Conservation (phyloP, 1,284 basidiomycete genomes). For the Caloboletus firmus region DNA sequence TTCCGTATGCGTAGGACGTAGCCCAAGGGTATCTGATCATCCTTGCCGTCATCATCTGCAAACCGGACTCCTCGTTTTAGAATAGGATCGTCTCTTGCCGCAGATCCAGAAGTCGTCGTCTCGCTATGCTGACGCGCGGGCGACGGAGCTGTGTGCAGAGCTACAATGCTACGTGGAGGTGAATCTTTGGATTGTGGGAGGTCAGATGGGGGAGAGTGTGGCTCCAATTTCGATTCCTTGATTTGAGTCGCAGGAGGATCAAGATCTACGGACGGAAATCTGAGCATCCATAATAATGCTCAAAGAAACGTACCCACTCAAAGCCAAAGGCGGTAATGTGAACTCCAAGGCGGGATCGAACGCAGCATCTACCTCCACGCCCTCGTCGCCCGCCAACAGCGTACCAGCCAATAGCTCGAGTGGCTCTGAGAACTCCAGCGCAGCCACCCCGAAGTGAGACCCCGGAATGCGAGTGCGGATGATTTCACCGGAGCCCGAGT, state of each 20-base stretch:
- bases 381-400: constrained; percentile 19
- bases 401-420: constrained; percentile 60
- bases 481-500: constrained; percentile 40
- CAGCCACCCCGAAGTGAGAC: constrained; percentile 61
- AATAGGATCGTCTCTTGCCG: constrained; percentile 17
- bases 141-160: neutral
- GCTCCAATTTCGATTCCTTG: constrained; percentile 2
- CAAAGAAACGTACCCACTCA: constrained; percentile 17
- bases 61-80: constrained; percentile 68
- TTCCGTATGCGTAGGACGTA: constrained; percentile 68
- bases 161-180: neutral
- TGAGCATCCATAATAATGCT: constrained; percentile 11
- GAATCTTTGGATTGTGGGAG: constrained; percentile 5
- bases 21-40: constrained; percentile 65
- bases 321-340: constrained; percentile 14
- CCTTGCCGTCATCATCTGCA: constrained; percentile 59
- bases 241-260: constrained; percentile 17
- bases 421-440: constrained; percentile 66
- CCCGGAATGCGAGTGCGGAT: constrained; percentile 45
- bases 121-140: constrained; percentile 3
- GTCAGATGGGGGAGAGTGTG: constrained; percentile 1
- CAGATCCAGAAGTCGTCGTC: constrained; percentile 16
- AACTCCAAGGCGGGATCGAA: constrained; percentile 22
- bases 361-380: neutral
- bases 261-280: constrained; percentile 20